Conservation (phyloP, 2,329 filamentous ascomycete genomes). For the Scedosporium apiospermum region DNA sequence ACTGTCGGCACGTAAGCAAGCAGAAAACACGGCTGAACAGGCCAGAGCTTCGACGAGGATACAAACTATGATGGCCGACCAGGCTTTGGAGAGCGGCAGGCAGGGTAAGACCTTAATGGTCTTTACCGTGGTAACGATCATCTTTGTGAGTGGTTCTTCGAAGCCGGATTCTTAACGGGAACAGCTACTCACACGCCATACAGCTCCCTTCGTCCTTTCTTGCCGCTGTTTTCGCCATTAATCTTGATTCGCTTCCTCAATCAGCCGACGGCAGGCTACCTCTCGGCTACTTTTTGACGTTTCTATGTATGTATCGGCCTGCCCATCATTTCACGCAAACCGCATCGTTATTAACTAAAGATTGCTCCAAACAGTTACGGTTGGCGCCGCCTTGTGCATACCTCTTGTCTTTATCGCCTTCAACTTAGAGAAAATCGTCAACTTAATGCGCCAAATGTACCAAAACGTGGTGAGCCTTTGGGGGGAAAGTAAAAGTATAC, state of each 20-base stretch:
- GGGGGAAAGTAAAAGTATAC: neutral
- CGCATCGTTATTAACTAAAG: too few species aligned
- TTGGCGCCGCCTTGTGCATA: constrained; percentile 6
- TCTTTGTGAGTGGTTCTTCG: constrained; percentile 8
- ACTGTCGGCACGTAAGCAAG: constrained; percentile 1
- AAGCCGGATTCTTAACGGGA: neutral
- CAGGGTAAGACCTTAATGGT: constrained; percentile 9
- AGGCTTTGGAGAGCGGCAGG: constrained; percentile 7
- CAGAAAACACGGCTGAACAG: neutral
- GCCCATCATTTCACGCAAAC: neutral
- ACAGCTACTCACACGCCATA: neutral
- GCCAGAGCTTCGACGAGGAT: neutral
- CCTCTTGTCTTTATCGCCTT: constrained; percentile 9
- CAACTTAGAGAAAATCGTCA: neutral
- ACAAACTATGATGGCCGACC: neutral
- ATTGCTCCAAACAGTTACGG: constrained; percentile 1
- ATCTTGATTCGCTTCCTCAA: constrained; percentile 4
- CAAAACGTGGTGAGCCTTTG: neutral
- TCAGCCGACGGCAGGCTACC: constrained; percentile 8
- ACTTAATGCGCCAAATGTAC: neutral
- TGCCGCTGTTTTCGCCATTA: constrained; percentile 8
- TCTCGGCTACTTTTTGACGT: constrained; percentile 8
- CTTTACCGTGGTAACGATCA: constrained; percentile 9
- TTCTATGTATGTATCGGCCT: constrained; percentile 5
- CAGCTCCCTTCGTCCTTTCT: neutral